Evolutionary conservation across 331 rosid species (phyloP).

Genomic region (Stylosanthes scabra): DNA sequence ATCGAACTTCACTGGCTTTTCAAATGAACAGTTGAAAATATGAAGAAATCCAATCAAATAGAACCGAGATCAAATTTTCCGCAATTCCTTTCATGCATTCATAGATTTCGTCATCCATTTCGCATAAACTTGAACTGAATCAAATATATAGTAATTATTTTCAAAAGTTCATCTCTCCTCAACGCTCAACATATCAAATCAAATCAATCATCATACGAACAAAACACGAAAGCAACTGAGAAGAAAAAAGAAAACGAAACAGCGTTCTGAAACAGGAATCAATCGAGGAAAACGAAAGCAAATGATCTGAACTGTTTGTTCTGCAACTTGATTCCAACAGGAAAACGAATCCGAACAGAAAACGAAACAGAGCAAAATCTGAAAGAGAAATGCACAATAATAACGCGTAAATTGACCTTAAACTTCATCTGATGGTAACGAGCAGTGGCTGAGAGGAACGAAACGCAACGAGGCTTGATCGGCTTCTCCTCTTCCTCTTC

Average conservation of each 20-base stretch:
- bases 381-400: background rate
- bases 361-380: background rate
- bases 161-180: background rate
- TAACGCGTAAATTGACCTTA: constrained; percentile 43
- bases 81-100: background rate
- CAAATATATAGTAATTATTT: no score
- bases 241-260: background rate
- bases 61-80: background rate
- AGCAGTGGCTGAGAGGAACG: constrained; percentile 47
- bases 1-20: background rate
- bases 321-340: background rate
- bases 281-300: background rate
- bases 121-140: background rate
- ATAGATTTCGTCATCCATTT: background rate
- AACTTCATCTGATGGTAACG: constrained; percentile 57
- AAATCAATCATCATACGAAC: background rate
- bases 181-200: background rate
- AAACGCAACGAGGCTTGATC: constrained; percentile 40
- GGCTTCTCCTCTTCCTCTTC: constrained; percentile 43
- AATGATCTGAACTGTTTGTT: constrained; percentile 10
- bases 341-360: constrained; percentile 16
- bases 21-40: background rate
- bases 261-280: background rate
- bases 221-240: background rate
- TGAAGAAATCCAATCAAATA: background rate